These are phyloP conservation scores for Pseudognaphalium luteoalbum DNA, from an alignment of 129 eudicot genomes.

Conservation along the genomic window DNA sequence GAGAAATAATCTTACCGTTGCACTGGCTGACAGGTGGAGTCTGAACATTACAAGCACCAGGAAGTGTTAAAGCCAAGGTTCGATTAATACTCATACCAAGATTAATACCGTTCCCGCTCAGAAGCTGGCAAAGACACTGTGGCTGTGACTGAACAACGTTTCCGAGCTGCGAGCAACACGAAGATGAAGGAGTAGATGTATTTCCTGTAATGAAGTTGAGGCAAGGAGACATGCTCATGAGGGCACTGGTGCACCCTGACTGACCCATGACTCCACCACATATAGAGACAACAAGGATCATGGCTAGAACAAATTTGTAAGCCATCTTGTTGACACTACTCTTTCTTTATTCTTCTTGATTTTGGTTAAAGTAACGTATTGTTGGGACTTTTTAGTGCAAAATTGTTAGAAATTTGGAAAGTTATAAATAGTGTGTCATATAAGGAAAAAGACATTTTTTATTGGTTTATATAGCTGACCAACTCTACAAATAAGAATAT, in stretches of 20 bases:
- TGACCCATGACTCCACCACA: conserved; percentile 51
- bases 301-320: conserved; percentile 24
- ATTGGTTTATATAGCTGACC: conserved; percentile 45
- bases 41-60: no score
- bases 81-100: conserved; percentile 56
- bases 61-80: conserved; percentile 52
- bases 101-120: conserved; percentile 42
- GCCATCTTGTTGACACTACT: conserved; percentile 27
- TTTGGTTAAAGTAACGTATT: neutral
- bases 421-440: conserved; percentile 32
- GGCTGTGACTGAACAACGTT: conserved; percentile 35
- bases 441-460: conserved; percentile 25
- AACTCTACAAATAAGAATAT: conserved; percentile 15
- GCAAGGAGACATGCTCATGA: conserved; percentile 56
- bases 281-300: conserved; percentile 36
- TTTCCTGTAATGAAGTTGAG: no score
- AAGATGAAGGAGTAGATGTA: no score
- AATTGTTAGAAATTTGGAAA: neutral
- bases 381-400: conserved; percentile 1
- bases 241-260: conserved; percentile 66
- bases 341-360: neutral
- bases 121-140: conserved; percentile 57
- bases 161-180: no score
- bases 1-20: conserved; percentile 40
- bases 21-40: conserved; percentile 65